Base-by-base conservation (phyloP, 148 eudicot genomes). In the Suaeda aralocaspica region DNA sequence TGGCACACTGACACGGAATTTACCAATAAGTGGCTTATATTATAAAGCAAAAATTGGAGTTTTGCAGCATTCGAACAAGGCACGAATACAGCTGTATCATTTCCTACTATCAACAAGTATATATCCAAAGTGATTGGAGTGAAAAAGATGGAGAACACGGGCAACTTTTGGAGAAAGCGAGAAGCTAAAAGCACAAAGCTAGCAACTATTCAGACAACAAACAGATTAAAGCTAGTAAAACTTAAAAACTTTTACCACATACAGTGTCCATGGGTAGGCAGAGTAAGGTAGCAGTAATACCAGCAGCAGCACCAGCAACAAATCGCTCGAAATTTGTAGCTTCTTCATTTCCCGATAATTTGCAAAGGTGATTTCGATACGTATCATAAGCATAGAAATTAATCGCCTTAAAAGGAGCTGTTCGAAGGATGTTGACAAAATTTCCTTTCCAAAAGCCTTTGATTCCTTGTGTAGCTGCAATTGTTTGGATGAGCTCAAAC, bases 241-340 rank as follows among this genome's bases (percentile, higher is more conserved):
- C 44, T 62, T n/a, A n/a, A n/a, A 25, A 33, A 46, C 68, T 70
- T 33, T 55, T 70, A 75, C 69, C 52, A 78, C 95, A 75, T 82
- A 93, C 98, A 73, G 97, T 94, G 84, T 94, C 96, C 97, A 94
- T 86, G 42, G 97, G 98, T 78, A 94, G 88, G 86, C 98, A 94
- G 63, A 94, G 85, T 48, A 89, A 73, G 48, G 98, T 94, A 68
- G 97, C 97, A 33, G 97, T 91, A 71, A 91, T 87, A 75, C 98
- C 98, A 78, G 98, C 98, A 2, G 91, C 92, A 74, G 97, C 96
- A 66, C 97, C 97, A 63, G 98, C 92, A 72, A 94, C 69, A 15
- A 94, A 94, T 68, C 98, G 89, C 80, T 91, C 96, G 66, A 88
- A 80, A 82, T 94, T 91, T 51, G 97, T 83, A 66, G 97, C 79